These are phyloP conservation scores for Schwanniomyces occidentalis DNA, from an alignment of 805 yeast genomes.

Conservation along the genomic window DNA sequence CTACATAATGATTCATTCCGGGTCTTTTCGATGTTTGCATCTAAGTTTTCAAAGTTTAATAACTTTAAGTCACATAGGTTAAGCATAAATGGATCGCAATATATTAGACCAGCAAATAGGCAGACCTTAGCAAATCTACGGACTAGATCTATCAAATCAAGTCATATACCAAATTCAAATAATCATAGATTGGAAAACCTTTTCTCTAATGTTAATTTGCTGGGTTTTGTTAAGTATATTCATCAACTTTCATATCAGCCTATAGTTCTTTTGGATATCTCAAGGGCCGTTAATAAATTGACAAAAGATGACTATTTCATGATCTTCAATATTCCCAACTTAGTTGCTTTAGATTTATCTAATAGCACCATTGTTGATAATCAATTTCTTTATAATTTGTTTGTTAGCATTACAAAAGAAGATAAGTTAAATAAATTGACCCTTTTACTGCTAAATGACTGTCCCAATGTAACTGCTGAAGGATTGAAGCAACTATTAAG, in stretches of 20 bases:
- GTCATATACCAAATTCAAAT: conserved; percentile 11
- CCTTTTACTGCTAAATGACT: conserved; percentile 22
- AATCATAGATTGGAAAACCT: conserved; percentile 38
- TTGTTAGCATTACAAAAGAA: conserved; percentile 16
- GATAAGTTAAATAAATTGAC: conserved; percentile 19
- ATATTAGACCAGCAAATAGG: conserved; percentile 1
- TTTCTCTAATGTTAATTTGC: conserved; percentile 27
- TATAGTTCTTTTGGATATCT: conserved; percentile 28
- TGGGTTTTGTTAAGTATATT: conserved; percentile 20
- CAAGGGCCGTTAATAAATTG: conserved; percentile 11
- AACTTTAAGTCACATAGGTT: conserved; percentile 26
- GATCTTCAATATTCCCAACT: conserved; percentile 25
- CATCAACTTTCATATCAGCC: conserved; percentile 16
- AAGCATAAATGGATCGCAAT: not conserved
- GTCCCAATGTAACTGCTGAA: conserved; percentile 15
- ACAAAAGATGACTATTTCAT: conserved; percentile 22
- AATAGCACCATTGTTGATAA: conserved; percentile 29
- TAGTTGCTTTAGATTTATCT: conserved; percentile 34
- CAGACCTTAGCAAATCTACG: conserved; percentile 2
- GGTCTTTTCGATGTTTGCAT: conserved; percentile 28
- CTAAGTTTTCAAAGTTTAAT: conserved; percentile 13
- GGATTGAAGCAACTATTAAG: conserved; percentile 8
- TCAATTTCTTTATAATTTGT: conserved; percentile 25
- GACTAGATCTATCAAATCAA: conserved; percentile 12
- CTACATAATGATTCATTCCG: conserved; percentile 30